Evolutionary conservation across 352 stramenopile species (phyloP).

Genomic region (Globisporangium spiculum): DNA sequence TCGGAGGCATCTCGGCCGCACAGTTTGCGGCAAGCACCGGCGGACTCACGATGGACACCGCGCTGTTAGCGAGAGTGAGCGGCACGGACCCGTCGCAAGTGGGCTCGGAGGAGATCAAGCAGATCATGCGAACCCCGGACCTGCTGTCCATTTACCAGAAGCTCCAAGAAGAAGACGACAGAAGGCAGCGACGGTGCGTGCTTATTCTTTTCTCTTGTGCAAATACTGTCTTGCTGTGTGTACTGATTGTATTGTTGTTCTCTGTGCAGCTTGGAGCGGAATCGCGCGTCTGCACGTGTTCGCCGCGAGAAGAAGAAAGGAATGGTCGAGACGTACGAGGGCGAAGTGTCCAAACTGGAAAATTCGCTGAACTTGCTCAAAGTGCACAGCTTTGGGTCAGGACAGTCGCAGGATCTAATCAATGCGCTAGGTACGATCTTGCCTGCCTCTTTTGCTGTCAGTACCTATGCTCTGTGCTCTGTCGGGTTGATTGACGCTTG

Average conservation of each 20-base stretch:
- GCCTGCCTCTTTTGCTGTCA: neutral
- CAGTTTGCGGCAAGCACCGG: conserved; percentile 82
- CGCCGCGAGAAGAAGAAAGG: conserved; percentile 87
- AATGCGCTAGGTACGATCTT: conserved; percentile 54
- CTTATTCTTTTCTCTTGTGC: neutral
- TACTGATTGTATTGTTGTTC: neutral
- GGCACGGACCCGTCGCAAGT: conserved; percentile 75
- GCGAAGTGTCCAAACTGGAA: conserved; percentile 85
- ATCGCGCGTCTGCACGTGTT: conserved; percentile 75
- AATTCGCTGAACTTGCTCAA: conserved; percentile 79
- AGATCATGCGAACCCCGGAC: conserved; percentile 85
- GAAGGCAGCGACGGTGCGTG: conserved; percentile 52
- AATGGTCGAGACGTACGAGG: conserved; percentile 87
- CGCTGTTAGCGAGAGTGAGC: conserved; percentile 73
- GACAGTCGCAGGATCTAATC: conserved; percentile 60
- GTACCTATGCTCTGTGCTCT: neutral
- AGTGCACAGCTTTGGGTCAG: conserved; percentile 68
- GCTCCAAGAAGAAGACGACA: conserved; percentile 82
- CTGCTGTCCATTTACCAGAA: conserved; percentile 88
- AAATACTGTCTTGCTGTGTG: neutral
- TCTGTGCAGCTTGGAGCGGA: conserved; percentile 51
- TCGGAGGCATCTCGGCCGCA: conserved; percentile 62
- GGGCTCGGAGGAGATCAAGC: conserved; percentile 81
- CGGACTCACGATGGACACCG: conserved; percentile 75
- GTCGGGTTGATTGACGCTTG: too few relatives aligned